Conservation (phyloP, 2,329 filamentous ascomycete species). For the Curvularia sp. region DNA sequence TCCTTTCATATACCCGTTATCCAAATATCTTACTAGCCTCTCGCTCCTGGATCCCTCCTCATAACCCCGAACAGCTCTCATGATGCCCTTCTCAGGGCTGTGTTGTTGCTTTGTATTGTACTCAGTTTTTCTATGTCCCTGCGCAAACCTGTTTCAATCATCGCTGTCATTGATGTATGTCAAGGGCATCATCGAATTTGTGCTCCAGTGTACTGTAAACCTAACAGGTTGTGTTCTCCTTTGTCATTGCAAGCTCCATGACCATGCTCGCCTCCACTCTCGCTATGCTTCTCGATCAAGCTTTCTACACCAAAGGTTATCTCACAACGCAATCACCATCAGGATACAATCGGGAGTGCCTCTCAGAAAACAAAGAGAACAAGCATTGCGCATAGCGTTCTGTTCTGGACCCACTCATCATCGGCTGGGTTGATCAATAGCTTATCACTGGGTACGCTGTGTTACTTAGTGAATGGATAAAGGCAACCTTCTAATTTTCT, state of each 20-base stretch:
- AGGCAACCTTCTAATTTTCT: conserved; percentile 19
- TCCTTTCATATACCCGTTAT: neutral
- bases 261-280: conserved; percentile 42
- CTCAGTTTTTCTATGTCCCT: neutral
- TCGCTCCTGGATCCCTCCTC: neutral
- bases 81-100: neutral
- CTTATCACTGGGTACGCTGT: conserved; percentile 44
- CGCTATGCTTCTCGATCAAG: conserved; percentile 45
- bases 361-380: conserved; percentile 40
- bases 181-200: neutral
- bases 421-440: conserved; percentile 44
- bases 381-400: conserved; percentile 41
- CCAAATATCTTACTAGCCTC: no score
- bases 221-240: conserved; percentile 40
- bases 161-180: conserved; percentile 40
- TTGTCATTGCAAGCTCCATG: conserved; percentile 41
- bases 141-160: conserved; percentile 4
- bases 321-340: conserved; percentile 32
- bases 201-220: neutral
- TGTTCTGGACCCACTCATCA: conserved; percentile 43
- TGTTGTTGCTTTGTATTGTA: neutral
- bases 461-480: conserved; percentile 43
- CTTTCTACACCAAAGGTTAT: conserved; percentile 35
- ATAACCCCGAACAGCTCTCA: neutral
- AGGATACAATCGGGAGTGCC: conserved; percentile 34